These are phyloP conservation scores for Epithele typhae DNA, from an alignment of 768 basidiomycete species.

Conservation along the genomic window DNA sequence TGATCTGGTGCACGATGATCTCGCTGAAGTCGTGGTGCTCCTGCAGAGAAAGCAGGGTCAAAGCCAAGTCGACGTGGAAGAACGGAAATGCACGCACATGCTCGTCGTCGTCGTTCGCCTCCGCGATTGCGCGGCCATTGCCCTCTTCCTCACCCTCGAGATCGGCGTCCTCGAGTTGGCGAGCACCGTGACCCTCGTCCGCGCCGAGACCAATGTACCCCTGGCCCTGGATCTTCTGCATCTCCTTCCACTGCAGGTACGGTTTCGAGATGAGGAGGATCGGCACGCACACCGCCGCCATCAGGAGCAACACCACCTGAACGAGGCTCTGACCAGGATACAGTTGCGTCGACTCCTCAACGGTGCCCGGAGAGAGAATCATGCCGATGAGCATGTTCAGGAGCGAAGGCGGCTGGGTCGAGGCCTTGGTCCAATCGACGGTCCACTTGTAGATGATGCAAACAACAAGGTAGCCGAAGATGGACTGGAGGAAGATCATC, in stretches of 20 bases:
- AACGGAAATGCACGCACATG: slow-evolving; percentile 50
- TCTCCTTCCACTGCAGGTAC: slow-evolving; percentile 87
- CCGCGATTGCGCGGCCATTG: slow-evolving; percentile 67
- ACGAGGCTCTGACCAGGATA: slow-evolving; percentile 86
- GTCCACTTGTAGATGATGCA: slow-evolving; percentile 98
- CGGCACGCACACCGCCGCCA: slow-evolving; percentile 87
- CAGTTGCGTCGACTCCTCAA: slow-evolving; percentile 64
- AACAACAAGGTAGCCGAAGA: slow-evolving; percentile 93
- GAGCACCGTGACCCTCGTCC: slow-evolving; percentile 51
- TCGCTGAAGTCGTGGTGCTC: slow-evolving; percentile 93
- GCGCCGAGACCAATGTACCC: slow-evolving; percentile 75
- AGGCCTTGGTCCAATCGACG: slow-evolving; percentile 78
- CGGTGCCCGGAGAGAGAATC: slow-evolving; percentile 87
- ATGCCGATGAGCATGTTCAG: slow-evolving; percentile 95
- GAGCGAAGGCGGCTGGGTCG: slow-evolving; percentile 77
- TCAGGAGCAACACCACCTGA: slow-evolving; percentile 70
- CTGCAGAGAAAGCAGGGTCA: slow-evolving; percentile 28
- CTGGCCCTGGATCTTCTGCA: slow-evolving; percentile 73
- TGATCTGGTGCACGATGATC: slow-evolving; percentile 93
- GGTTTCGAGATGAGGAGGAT: slow-evolving; percentile 94
- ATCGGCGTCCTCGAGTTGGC: slow-evolving; percentile 52
- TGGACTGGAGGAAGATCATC: slow-evolving; percentile 94
- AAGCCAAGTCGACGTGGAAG: slow-evolving; percentile 7
- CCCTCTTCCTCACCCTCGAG: slow-evolving; percentile 82
- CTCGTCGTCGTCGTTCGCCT: slow-evolving; percentile 70